Conservation (phyloP, 75 land plant genomes). For the Larix kaempferi region DNA sequence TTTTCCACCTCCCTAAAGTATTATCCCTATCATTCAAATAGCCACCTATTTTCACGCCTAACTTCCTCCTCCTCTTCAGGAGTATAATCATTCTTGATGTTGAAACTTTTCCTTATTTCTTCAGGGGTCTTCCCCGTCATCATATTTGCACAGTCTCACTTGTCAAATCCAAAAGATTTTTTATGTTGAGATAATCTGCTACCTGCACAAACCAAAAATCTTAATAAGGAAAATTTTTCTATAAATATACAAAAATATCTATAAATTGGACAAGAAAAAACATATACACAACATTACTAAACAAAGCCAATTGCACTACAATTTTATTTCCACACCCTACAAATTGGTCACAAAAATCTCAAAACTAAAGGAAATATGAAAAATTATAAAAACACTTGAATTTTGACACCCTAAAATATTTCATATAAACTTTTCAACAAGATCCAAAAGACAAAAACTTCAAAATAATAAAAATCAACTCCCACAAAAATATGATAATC, state of each 20-base stretch:
- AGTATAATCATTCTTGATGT: constrained; percentile 43
- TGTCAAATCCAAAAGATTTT: constrained; percentile 33
- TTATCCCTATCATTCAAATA: constrained; percentile 23
- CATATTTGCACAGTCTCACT: constrained; percentile 64
- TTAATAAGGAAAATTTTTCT: neutral
- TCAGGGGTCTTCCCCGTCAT: constrained; percentile 59
- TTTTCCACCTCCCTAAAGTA: no score
- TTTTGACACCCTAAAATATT: no score
- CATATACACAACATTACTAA: neutral
- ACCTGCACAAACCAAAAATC: constrained; percentile 13
- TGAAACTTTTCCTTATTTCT: constrained; percentile 51
- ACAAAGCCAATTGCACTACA: neutral
- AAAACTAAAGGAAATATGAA: no score
- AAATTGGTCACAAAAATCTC: no score
- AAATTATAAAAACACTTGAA: no score
- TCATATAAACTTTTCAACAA: no score
- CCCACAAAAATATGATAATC: no score
- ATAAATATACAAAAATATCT: neutral
- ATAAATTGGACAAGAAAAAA: neutral
- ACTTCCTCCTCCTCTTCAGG: constrained; percentile 48
- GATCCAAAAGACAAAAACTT: no score
- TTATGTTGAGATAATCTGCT: constrained; percentile 55
- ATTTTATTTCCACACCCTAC: no score
- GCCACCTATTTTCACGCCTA: constrained; percentile 46
- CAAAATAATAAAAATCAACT: no score